phyloP scores from a whole-genome alignment of 257 asterid genomes.

The Handroanthus guayacan region DNA sequence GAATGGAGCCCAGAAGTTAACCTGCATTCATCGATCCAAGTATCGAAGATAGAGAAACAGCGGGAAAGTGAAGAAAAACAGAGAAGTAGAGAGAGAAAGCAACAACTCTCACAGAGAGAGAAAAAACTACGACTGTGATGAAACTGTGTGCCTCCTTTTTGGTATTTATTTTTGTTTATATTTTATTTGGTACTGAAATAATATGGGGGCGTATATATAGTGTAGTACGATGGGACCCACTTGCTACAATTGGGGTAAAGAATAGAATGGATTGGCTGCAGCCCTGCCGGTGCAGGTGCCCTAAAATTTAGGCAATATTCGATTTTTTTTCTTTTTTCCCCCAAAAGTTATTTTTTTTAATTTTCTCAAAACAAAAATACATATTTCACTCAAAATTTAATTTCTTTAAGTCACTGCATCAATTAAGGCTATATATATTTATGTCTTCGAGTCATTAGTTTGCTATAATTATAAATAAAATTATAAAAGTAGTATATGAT shows the following conservation, averaged over 20 bases:
- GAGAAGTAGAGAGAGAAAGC: conserved; percentile 35
- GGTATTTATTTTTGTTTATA: conserved; percentile 7
- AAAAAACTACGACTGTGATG: conserved; percentile 37
- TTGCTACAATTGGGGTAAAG: conserved; percentile 32
- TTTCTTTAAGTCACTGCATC: too few relatives aligned
- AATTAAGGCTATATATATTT: too few relatives aligned
- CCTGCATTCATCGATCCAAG: conserved; percentile 63
- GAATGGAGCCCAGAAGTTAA: conserved; percentile 31
- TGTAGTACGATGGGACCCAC: conserved; percentile 18
- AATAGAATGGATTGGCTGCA: conserved; percentile 19
- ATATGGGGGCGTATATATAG: conserved; percentile 30
- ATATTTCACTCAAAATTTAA: too few relatives aligned
- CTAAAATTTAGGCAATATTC: conserved; percentile 28
- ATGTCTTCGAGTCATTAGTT: too few relatives aligned
- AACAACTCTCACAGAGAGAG: conserved; percentile 33
- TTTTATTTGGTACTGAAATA: conserved; percentile 25
- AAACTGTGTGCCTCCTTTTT: conserved; percentile 18
- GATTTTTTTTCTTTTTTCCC: too few relatives aligned
- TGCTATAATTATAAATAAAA: too few relatives aligned
- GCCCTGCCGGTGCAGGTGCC: conserved; percentile 10
- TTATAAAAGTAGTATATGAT: too few relatives aligned
- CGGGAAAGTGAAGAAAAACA: conserved; percentile 8
- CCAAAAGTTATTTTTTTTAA: too few relatives aligned
- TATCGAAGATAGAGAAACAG: conserved; percentile 54
- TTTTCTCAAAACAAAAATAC: too few relatives aligned